These are phyloP conservation scores for Nothophytophthora sp. DNA, from an alignment of 352 stramenopile species.

Conservation along the genomic window DNA sequence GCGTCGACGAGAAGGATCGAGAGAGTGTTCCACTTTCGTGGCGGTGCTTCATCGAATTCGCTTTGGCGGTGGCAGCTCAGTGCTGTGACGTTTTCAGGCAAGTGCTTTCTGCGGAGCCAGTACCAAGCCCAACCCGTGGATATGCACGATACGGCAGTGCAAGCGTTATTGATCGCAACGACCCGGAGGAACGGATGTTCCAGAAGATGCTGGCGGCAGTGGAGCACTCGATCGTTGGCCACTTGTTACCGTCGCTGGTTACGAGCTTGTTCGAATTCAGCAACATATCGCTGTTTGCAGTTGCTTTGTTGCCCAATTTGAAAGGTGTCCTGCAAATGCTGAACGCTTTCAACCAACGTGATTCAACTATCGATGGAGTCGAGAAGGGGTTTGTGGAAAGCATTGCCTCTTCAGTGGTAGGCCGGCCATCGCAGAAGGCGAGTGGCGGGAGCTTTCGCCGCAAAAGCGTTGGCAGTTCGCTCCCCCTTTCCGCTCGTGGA, in stretches of 20 bases:
- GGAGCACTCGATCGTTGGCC: slow-evolving; percentile 49
- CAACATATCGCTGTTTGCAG: slow-evolving; percentile 53
- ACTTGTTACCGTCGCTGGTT: slow-evolving; percentile 53
- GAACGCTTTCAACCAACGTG: slow-evolving; percentile 44
- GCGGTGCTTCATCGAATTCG: slow-evolving; percentile 55
- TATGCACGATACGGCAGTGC: too few species aligned
- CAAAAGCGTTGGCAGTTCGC: slow-evolving; percentile 14
- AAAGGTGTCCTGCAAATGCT: slow-evolving; percentile 49
- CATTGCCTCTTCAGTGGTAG: slow-evolving; percentile 5
- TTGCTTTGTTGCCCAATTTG: slow-evolving; percentile 39
- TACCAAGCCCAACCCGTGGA: slow-evolving; percentile 29
- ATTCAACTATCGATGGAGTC: slow-evolving; percentile 3
- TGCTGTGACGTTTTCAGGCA: slow-evolving; percentile 37
- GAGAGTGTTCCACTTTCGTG: slow-evolving; percentile 33
- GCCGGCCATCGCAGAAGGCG: slow-evolving; percentile 4
- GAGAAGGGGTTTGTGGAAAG: slow-evolving; percentile 36
- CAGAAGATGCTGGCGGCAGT: slow-evolving; percentile 21
- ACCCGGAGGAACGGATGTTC: neutral
- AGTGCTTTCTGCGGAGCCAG: slow-evolving; percentile 18
- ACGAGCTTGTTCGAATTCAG: slow-evolving; percentile 64
- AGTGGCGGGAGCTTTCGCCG: slow-evolving; percentile 13
- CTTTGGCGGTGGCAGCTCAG: slow-evolving; percentile 20
- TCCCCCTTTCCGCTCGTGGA: slow-evolving; percentile 2
- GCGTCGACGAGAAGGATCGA: slow-evolving; percentile 27
- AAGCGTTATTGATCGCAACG: too few species aligned